Conservation (phyloP, 2,329 filamentous ascomycete genomes). For the Diaporthe citriasiana region DNA sequence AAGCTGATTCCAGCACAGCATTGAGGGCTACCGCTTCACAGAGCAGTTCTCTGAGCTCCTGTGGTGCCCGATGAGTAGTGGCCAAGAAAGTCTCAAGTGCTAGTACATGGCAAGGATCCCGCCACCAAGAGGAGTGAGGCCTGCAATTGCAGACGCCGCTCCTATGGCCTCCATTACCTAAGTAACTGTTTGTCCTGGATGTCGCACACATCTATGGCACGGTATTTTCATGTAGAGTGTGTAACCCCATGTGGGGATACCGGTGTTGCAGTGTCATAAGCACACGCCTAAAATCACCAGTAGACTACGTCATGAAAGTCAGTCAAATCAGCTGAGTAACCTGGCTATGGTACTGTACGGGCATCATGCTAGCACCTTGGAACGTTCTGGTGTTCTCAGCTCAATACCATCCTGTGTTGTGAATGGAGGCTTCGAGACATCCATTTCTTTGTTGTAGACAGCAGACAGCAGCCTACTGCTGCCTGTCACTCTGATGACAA, state of each 20-base stretch:
- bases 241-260: background rate
- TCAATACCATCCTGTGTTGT: background rate
- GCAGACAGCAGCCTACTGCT: too few relatives aligned
- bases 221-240: too few relatives aligned
- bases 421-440: too few relatives aligned
- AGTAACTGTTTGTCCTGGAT: background rate
- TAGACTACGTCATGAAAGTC: too few relatives aligned
- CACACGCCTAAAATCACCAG: background rate
- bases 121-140: background rate
- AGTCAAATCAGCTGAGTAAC: background rate
- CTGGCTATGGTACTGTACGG: background rate
- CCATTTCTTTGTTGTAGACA: too few relatives aligned
- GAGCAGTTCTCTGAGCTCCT: constrained; percentile 12
- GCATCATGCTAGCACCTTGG: background rate
- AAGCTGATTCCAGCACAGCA: constrained; percentile 6
- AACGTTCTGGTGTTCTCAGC: background rate
- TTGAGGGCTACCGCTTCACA: constrained; percentile 13
- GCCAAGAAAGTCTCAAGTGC: constrained; percentile 1
- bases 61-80: background rate
- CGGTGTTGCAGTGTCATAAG: background rate
- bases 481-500: too few relatives aligned
- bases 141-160: constrained; percentile 2
- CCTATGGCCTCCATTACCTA: background rate
- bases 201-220: too few relatives aligned
- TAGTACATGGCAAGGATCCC: background rate